Percentiles rank a stretch among this genome's conserved stretches.
Conservation (phyloP, 768 basidiomycete species). For the Leccinum pellstonianum region DNA sequence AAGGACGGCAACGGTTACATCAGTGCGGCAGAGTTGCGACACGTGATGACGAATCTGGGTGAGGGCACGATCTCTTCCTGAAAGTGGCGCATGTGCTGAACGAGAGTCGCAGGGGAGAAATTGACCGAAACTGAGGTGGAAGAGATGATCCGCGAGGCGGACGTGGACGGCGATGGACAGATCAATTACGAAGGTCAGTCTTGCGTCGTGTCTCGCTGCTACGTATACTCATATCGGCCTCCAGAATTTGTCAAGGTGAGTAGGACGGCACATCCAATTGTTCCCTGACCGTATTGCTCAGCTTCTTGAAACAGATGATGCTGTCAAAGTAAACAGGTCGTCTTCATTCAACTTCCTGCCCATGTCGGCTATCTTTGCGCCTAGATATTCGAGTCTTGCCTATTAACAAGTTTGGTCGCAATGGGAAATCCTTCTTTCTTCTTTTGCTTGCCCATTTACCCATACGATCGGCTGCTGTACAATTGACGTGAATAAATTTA, state of each 20-base stretch:
- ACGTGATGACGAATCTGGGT: constrained; percentile 92
- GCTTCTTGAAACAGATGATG: constrained; percentile 58
- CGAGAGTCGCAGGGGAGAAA: constrained; percentile 64
- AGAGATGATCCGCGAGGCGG: constrained; percentile 97
- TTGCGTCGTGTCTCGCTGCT: not conserved
- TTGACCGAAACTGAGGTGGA: constrained; percentile 84
- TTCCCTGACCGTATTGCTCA: constrained; percentile 8
- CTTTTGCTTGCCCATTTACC: constrained; percentile 12
- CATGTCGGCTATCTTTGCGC: constrained; percentile 12
- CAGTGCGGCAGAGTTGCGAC: constrained; percentile 78
- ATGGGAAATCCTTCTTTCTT: constrained; percentile 1
- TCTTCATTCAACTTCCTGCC: constrained; percentile 9
- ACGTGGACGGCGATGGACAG: constrained; percentile 92
- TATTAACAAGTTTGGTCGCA: not conserved
- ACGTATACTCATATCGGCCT: not conserved
- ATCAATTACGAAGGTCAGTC: constrained; percentile 78
- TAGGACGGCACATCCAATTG: not conserved
- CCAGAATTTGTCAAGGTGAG: constrained; percentile 76
- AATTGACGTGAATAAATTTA: not conserved
- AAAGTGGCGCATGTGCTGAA: constrained; percentile 3
- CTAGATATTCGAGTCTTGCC: constrained; percentile 5
- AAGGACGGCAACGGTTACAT: constrained; percentile 94
- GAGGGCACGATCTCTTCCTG: constrained; percentile 22
- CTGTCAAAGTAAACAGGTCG: constrained; percentile 52
- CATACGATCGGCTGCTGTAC: constrained; percentile 2